Percentiles rank a stretch among this genome's conserved stretches.
Evolutionary conservation across 768 basidiomycete genomes (phyloP).

Genomic region (Tylopilus intermedius): DNA sequence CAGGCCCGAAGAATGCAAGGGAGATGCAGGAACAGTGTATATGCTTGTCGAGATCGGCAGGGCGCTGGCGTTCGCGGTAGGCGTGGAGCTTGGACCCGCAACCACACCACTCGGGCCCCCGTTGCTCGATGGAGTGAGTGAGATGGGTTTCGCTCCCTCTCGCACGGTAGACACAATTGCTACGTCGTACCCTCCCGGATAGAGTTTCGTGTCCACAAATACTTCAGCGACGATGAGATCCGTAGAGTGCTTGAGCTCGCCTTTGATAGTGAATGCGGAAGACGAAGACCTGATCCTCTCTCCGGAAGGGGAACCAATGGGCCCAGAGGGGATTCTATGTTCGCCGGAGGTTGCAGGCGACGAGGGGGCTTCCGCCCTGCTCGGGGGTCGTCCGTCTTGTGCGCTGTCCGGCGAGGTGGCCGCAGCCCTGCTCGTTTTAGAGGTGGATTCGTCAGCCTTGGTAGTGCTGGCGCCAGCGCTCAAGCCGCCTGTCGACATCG

Average conservation of each 20-base stretch:
- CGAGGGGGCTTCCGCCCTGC: constrained; percentile 15
- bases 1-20: constrained; percentile 70
- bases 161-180: constrained; percentile 41
- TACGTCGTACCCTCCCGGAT: constrained; percentile 69
- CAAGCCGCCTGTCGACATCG: constrained; percentile 16
- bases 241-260: constrained; percentile 53
- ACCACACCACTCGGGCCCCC: neutral
- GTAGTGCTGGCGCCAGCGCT: constrained; percentile 11
- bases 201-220: constrained; percentile 76
- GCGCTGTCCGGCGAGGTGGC: constrained; percentile 22
- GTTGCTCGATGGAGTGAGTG: constrained; percentile 25
- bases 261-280: constrained; percentile 58
- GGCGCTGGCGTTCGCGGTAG: constrained; percentile 7
- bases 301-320: constrained; percentile 30
- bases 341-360: constrained; percentile 22
- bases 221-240: constrained; percentile 78
- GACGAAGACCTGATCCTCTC: constrained; percentile 34
- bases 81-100: neutral
- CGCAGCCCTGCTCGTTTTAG: constrained; percentile 38
- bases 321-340: constrained; percentile 20
- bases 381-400: constrained; percentile 14
- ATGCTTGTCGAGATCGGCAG: constrained; percentile 58
- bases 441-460: constrained; percentile 34
- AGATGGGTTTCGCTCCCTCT: constrained; percentile 34
- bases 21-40: constrained; percentile 76